A percentile compares a stretch with the other conserved stretches of the same genome.
Conservation (phyloP, 805 yeast genomes). For the Spathaspora passalidarum region DNA sequence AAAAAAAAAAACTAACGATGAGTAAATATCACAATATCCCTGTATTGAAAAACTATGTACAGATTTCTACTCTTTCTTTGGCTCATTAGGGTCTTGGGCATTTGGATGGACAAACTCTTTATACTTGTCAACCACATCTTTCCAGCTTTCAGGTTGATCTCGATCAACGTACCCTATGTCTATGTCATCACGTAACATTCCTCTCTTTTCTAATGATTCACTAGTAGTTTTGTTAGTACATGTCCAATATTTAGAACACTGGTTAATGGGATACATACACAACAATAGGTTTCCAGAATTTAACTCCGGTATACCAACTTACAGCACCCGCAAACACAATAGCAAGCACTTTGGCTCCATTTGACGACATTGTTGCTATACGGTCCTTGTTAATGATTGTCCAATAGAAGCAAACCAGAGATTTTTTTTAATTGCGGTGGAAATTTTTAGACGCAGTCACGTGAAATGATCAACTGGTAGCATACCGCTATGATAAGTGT, state of each 20-base stretch:
- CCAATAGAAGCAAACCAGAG: not conserved
- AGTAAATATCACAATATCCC: not conserved
- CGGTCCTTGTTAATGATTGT: not conserved
- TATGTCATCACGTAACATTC: constrained; percentile 60
- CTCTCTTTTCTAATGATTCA: constrained; percentile 64
- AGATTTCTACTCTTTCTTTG: not conserved
- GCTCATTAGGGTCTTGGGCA: constrained; percentile 1
- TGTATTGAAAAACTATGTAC: not conserved
- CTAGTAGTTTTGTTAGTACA: constrained; percentile 20
- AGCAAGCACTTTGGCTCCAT: constrained; percentile 17
- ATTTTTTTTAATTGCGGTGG: not conserved
- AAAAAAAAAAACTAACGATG: not conserved
- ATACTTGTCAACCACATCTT: constrained; percentile 32
- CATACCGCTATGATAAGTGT: no score
- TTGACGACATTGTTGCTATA: constrained; percentile 8
- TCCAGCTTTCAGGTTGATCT: constrained; percentile 37
- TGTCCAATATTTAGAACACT: not conserved
- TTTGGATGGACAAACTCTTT: constrained; percentile 30
- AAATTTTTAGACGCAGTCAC: not conserved
- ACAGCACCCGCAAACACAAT: constrained; percentile 18
- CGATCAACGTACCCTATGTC: constrained; percentile 44
- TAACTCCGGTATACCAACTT: constrained; percentile 50
- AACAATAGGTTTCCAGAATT: constrained; percentile 72
- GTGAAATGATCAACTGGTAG: no score
- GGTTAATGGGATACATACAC: constrained; percentile 59